These are phyloP conservation scores for Moniliella sp. DNA, from an alignment of 1,284 basidiomycete species.

Conservation along the genomic window DNA sequence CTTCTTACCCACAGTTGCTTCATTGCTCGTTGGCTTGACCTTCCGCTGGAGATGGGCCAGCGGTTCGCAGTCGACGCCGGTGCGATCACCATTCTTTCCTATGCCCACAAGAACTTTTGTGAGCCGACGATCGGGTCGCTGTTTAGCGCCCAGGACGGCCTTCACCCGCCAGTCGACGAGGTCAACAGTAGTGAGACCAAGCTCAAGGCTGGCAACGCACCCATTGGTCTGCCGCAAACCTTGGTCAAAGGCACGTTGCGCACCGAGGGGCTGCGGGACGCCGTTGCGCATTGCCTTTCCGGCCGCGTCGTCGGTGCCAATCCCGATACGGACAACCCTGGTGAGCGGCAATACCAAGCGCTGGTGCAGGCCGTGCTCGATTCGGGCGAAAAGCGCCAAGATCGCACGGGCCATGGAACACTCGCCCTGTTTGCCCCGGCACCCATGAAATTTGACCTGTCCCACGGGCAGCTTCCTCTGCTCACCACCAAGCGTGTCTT, in stretches of 20 bases:
- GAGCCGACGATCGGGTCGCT: slow-evolving; percentile 27
- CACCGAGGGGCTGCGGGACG: too few species aligned
- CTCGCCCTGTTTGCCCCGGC: slow-evolving; percentile 27
- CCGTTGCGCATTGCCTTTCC: too few species aligned
- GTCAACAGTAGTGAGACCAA: slow-evolving; percentile 19
- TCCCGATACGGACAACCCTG: too few species aligned
- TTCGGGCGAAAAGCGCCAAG: slow-evolving; percentile 17
- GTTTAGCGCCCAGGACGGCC: slow-evolving; percentile 8
- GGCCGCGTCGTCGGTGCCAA: too few species aligned
- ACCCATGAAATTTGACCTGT: slow-evolving; percentile 17
- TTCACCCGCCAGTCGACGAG: not conserved
- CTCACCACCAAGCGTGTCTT: slow-evolving; percentile 91
- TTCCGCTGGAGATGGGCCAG: slow-evolving; percentile 14
- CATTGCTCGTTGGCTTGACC: slow-evolving; percentile 22
- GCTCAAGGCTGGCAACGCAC: slow-evolving; percentile 18
- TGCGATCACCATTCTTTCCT: slow-evolving; percentile 26
- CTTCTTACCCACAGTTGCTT: too few species aligned
- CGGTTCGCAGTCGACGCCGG: slow-evolving; percentile 27
- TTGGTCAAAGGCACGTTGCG: too few species aligned
- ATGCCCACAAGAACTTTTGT: slow-evolving; percentile 21
- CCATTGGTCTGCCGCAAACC: slow-evolving; percentile 10
- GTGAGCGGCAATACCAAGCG: too few species aligned
- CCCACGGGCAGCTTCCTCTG: slow-evolving; percentile 45
- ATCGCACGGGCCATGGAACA: slow-evolving; percentile 30
- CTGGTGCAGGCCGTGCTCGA: too few species aligned